Evolutionary conservation across 768 basidiomycete genomes (phyloP).

Genomic region (Amanita rimosa): DNA sequence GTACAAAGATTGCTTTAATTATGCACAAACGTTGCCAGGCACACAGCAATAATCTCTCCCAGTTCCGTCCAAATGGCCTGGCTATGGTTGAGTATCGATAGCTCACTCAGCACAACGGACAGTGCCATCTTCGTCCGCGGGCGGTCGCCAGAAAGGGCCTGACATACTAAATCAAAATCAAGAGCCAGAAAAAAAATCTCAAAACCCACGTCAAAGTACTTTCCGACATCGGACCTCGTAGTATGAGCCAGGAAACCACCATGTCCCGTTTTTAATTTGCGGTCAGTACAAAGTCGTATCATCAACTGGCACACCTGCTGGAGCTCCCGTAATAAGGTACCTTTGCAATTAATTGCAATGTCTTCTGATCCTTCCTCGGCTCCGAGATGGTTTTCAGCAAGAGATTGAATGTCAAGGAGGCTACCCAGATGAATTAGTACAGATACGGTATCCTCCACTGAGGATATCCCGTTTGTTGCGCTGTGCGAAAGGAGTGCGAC

Average conservation of each 20-base stretch:
- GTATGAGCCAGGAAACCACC: conserved; percentile 8
- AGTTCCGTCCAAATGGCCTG: conserved; percentile 28
- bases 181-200: not conserved
- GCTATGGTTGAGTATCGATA: conserved; percentile 44
- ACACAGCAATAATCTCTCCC: not conserved
- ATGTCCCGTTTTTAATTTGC: conserved; percentile 19
- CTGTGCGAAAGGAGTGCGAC: conserved; percentile 19
- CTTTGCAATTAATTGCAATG: not conserved
- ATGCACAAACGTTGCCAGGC: not conserved
- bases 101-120: conserved; percentile 34
- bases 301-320: conserved; percentile 12
- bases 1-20: not conserved
- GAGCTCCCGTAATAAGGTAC: conserved; percentile 9
- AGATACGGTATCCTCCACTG: not conserved
- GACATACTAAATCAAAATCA: too few species aligned
- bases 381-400: conserved; percentile 1
- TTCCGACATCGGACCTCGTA: conserved; percentile 17
- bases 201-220: conserved; percentile 24
- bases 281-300: conserved; percentile 20
- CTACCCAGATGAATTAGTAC: not conserved
- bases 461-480: not conserved
- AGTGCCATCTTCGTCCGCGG: conserved; percentile 33
- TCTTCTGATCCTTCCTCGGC: conserved; percentile 1
- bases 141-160: conserved; percentile 27
- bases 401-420: not conserved